Evolutionary conservation across 1,139 yeast species (phyloP), one percentile per base, ranked within the genome.

Genomic region (Debaryomyces psychrophilus): DNA sequence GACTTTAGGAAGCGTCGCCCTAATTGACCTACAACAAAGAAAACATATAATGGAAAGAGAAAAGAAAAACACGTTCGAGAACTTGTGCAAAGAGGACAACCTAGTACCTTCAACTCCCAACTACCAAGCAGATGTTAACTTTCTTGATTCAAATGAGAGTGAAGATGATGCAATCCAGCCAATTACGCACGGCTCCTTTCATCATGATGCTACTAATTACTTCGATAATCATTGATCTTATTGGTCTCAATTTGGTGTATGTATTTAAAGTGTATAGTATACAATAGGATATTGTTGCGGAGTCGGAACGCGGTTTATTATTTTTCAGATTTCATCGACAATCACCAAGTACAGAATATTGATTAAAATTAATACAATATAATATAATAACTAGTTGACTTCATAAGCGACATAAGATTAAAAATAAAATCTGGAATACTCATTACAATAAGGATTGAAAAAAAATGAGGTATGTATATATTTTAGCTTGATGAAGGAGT

Each of bases 51-150:
- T 54, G 15, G 44, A 47, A 3, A 48, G 46, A 33, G 44, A 45
- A 27, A 57, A 55, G 29, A 52, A 50, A 37, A 43, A 23, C 7
- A 48, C 45, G 22, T 56, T 56, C 46, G 53, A 55, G 38, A 50
- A 50, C 15, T 49, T 56, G 12, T 56, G 60, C 37, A 44, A 45
- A 17, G 44, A 49, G 31, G 60, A 56, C 40, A 51, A 54, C 39
- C 45, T 56, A 44, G 18, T 37, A 6, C 22, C 31, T 9, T 38
- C 41, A 11, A 20, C 27, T 18, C 3, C 26, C 6, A 29, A 22
- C 17, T 38, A 18, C 27, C 41, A 38, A 18, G 34, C 18, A 18
- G 35, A 38, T 8, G 28, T 27, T 11, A 38, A 38, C 18, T 38
- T 38, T n/a, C 33, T 38, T 5, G 41, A 28, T 38, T 38, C 41